Percentiles rank a stretch among this genome's conserved stretches.
phyloP scores from a whole-genome alignment of 345 rosid species.

The Mallotus nudiflorus region DNA sequence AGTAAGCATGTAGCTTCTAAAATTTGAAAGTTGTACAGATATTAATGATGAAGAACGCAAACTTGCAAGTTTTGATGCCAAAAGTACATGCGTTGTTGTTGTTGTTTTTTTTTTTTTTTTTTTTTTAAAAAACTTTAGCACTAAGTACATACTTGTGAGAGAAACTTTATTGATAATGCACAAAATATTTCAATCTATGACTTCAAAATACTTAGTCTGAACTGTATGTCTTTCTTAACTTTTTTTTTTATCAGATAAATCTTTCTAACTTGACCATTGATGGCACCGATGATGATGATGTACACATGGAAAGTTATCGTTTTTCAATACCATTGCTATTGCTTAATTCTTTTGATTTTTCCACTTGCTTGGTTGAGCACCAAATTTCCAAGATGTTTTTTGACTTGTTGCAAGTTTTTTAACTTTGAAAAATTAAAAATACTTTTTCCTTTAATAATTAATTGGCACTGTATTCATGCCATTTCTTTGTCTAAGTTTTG shows the following conservation, averaged over 20 bases:
- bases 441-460: not conserved
- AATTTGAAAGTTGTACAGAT: not conserved
- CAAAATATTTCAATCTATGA: not conserved
- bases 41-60: not conserved
- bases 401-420: not conserved
- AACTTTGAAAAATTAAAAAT: not conserved
- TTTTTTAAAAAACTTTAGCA: not conserved
- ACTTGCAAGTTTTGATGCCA: not conserved
- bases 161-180: too few species aligned
- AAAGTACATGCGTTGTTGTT: not conserved
- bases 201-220: not conserved
- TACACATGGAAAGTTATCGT: not conserved
- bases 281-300: too few species aligned
- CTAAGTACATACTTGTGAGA: too few species aligned
- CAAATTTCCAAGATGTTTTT: not conserved
- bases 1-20: not conserved
- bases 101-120: too few species aligned
- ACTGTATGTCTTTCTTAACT: not conserved
- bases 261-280: not conserved
- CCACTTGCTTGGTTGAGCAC: not conserved
- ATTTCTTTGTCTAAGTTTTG: not conserved
- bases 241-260: too few species aligned
- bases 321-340: not conserved
- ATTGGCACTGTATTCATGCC: not conserved
- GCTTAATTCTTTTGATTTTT: not conserved